Evolutionary conservation across 805 yeast species (phyloP).

Genomic region (Grigorovia jiainica): DNA sequence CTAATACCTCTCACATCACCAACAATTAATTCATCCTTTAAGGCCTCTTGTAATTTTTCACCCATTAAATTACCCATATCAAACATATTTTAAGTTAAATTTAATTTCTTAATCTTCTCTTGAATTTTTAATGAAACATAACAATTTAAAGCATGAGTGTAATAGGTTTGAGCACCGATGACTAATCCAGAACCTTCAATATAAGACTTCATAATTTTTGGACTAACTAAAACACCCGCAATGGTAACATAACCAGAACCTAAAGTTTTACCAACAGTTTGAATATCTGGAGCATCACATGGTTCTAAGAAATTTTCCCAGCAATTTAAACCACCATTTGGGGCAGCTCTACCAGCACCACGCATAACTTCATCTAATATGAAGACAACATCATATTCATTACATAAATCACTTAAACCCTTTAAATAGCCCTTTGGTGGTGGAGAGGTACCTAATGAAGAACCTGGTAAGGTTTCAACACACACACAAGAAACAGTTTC

Average conservation of each 20-base stretch:
- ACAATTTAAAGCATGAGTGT: conserved; percentile 39
- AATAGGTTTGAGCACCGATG: conserved; percentile 42
- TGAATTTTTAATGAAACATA: conserved; percentile 39
- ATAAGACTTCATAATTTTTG: conserved; percentile 32
- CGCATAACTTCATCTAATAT: conserved; percentile 50
- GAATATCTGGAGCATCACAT: conserved; percentile 38
- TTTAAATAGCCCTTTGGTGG: conserved; percentile 40
- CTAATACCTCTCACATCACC: conserved; percentile 61
- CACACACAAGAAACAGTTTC: conserved; percentile 35
- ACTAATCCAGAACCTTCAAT: conserved; percentile 34
- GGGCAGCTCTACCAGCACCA: conserved; percentile 42
- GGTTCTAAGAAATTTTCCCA: conserved; percentile 36
- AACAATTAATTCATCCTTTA: conserved; percentile 32
- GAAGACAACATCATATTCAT: conserved; percentile 42
- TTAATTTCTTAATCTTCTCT: conserved; percentile 29
- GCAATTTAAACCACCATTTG: conserved; percentile 36
- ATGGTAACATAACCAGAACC: conserved; percentile 43
- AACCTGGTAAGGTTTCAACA: conserved; percentile 40
- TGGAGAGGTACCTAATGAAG: conserved; percentile 37
- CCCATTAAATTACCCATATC: conserved; percentile 37
- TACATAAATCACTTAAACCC: conserved; percentile 38
- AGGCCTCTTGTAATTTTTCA: conserved; percentile 27
- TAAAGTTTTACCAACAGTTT: conserved; percentile 40
- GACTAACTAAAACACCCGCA: conserved; percentile 39
- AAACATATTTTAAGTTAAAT: conserved; percentile 34